Evolutionary conservation across 768 basidiomycete species (phyloP), one percentile per base, ranked within the genome.

Genomic region (Agaricus subrufescens): DNA sequence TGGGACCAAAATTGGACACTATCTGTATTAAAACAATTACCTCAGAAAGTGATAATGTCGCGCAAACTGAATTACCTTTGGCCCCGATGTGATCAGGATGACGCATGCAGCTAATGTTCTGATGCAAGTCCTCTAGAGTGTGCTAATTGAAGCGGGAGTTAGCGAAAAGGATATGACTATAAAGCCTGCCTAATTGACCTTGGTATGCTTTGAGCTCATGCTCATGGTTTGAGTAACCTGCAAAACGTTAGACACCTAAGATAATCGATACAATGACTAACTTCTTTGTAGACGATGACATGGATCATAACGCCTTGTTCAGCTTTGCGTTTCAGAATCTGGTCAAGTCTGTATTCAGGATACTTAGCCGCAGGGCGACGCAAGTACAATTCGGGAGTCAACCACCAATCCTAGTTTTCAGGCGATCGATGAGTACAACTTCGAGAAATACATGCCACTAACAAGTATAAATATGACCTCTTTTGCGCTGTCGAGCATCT

Each of bases 201-300:
- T 95, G 54, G 94, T 94, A 66, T 95, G 92, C 62, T 84, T 82
- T 0, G 91, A 92, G 54, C 81, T 83, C 86, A 96, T 88, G 11
- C 77, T 74, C 94, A 97, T 97, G 1, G 93, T 94, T 74, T 91
- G 87, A 0, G 89, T 87, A 54, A 98, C 90, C 83, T 87, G 60
- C 34, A 19, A 40, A n/a, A 14, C 29, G 26, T 29, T 23, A 47
- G 56, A 14, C 48, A 27, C 3, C 11, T 46, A 43, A 46, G 7
- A 42, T 11, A 26, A 25, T 14, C 43, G 44, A 10, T 11, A 30
- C 11, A 3, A 11, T 4, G 5, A 50, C 62, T 38, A 46, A 83
- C 88, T 77, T 97, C 95, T 70, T 98, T 98, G 78, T 98, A 98
- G 3, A 98, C 91, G 58, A 94, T 77, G 44, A 98, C 82, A 69